These are phyloP conservation scores for Quercus mongolica DNA, from an alignment of 306 rosid species.

Conservation along the genomic window DNA sequence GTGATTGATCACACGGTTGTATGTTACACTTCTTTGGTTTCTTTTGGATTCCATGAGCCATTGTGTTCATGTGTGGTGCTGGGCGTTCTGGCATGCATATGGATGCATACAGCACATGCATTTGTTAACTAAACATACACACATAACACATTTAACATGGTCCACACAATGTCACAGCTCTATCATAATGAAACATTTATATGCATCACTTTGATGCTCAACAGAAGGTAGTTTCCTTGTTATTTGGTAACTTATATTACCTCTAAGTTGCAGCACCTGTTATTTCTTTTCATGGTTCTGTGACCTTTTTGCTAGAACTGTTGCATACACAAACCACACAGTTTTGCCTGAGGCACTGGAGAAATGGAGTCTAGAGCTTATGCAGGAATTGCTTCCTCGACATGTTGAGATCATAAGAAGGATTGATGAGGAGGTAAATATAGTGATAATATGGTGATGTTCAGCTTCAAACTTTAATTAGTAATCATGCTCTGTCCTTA, in stretches of 20 bases:
- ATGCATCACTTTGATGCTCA: neutral
- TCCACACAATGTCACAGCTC: neutral
- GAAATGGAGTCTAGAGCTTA: slow-evolving; percentile 92
- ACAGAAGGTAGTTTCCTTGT: neutral
- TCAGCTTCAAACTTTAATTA: neutral
- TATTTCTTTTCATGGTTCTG: neutral
- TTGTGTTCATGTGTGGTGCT: neutral
- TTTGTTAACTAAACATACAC: neutral
- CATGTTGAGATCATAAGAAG: slow-evolving; percentile 83
- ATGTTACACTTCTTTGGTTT: neutral
- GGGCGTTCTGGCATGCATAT: neutral
- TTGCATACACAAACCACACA: slow-evolving; percentile 96
- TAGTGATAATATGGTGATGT: neutral
- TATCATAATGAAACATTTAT: neutral
- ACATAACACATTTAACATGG: neutral
- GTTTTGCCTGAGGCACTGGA: slow-evolving; percentile 99
- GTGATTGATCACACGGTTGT: neutral
- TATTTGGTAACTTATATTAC: neutral
- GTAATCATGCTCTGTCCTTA: neutral
- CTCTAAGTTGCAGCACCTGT: neutral
- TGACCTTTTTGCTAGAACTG: slow-evolving; percentile 51
- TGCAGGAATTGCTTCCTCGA: slow-evolving; percentile 90
- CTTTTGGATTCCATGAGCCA: neutral
- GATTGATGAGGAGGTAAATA: slow-evolving; percentile 90
- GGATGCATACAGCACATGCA: neutral